These are phyloP conservation scores for Pichia inconspicua DNA, from an alignment of 1,139 yeast genomes.

Conservation along the genomic window DNA sequence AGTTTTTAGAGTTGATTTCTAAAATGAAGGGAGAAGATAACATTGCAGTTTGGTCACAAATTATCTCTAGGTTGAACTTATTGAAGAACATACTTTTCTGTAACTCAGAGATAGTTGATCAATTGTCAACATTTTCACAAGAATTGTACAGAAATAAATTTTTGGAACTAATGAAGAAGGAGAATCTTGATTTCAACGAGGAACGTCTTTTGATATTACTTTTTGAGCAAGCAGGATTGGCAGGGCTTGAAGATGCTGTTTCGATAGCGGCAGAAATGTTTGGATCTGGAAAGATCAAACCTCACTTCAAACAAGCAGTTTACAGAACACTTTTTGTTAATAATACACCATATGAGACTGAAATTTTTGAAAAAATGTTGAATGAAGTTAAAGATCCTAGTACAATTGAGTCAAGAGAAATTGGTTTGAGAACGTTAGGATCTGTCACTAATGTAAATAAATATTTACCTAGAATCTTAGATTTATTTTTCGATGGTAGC, in stretches of 20 bases:
- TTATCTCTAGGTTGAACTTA: constrained; percentile 38
- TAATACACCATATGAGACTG: constrained; percentile 32
- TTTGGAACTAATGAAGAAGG: constrained; percentile 30
- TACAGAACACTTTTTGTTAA: constrained; percentile 44
- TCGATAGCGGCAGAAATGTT: constrained; percentile 39
- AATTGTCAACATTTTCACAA: constrained; percentile 35
- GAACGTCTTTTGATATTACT: constrained; percentile 46
- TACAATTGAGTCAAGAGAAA: constrained; percentile 60
- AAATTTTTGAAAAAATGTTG: constrained; percentile 41
- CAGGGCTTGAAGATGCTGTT: constrained; percentile 43
- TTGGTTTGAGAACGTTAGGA: constrained; percentile 57
- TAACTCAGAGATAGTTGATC: constrained; percentile 33
- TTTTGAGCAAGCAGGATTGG: constrained; percentile 44
- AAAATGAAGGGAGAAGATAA: constrained; percentile 38
- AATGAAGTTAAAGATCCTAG: constrained; percentile 45
- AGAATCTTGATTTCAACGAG: constrained; percentile 31
- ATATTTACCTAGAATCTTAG: constrained; percentile 34
- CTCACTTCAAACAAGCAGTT: constrained; percentile 49
- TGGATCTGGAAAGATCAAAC: constrained; percentile 35
- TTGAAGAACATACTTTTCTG: constrained; percentile 43
- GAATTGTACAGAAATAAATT: constrained; percentile 37
- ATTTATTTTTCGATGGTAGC: constrained; percentile 33
- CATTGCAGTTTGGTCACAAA: constrained; percentile 60
- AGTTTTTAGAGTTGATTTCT: constrained; percentile 39
- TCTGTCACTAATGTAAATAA: constrained; percentile 33